Evolutionary conservation across 2,329 filamentous ascomycete genomes (phyloP).

Genomic region (Cercospora canescens): DNA sequence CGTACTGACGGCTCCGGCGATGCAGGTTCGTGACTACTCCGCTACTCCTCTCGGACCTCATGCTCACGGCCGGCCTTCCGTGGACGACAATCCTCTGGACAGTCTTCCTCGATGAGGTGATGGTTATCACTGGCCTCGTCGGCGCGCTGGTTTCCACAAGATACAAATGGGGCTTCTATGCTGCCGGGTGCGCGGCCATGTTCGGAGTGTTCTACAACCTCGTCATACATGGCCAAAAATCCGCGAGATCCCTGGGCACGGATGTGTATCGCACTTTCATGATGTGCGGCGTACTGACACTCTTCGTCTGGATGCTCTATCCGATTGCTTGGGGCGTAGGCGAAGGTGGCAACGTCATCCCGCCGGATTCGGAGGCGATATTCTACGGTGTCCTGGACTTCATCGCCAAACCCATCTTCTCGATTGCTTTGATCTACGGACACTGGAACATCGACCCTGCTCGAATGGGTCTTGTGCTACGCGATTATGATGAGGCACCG

Average conservation of each 20-base stretch:
- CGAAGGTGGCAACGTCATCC: slow-evolving; percentile 63
- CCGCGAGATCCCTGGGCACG: slow-evolving; percentile 53
- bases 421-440: slow-evolving; percentile 56
- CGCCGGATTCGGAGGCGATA: slow-evolving; percentile 63
- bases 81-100: slow-evolving; percentile 63
- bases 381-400: slow-evolving; percentile 68
- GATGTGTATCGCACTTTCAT: slow-evolving; percentile 53
- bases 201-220: slow-evolving; percentile 51
- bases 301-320: slow-evolving; percentile 61
- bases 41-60: slow-evolving; percentile 58
- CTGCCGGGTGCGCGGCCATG: slow-evolving; percentile 44
- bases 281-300: slow-evolving; percentile 53
- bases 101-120: slow-evolving; percentile 60
- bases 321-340: slow-evolving; percentile 61
- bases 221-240: slow-evolving; percentile 51
- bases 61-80: slow-evolving; percentile 62
- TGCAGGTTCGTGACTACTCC: slow-evolving; percentile 57
- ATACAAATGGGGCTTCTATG: slow-evolving; percentile 59
- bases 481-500: slow-evolving; percentile 31
- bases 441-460: slow-evolving; percentile 60
- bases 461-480: slow-evolving; percentile 52
- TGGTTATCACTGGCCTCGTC: slow-evolving; percentile 63
- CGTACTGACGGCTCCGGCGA: neutral
- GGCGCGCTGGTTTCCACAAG: slow-evolving; percentile 59
- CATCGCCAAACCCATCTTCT: slow-evolving; percentile 61